phyloP scores from a whole-genome alignment of 1,284 basidiomycete genomes.

The Boletellus dicymbophilus region DNA sequence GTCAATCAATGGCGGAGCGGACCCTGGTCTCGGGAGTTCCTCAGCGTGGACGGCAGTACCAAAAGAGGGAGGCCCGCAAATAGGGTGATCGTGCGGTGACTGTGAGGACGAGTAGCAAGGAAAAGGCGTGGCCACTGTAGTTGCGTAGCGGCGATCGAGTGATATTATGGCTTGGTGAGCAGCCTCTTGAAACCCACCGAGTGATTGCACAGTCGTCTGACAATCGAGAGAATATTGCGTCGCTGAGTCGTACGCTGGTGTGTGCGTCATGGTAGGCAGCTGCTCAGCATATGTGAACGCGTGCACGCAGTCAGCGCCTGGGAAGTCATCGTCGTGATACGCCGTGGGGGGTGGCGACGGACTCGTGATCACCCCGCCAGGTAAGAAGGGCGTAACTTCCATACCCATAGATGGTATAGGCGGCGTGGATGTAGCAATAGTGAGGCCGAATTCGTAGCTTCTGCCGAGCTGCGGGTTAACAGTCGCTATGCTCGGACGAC shows the following conservation, averaged over 20 bases:
- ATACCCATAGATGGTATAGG: conserved; percentile 16
- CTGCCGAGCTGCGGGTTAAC: conserved; percentile 15
- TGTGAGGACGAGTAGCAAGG: conserved; percentile 34
- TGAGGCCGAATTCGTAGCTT: conserved; percentile 7
- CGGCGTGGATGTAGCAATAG: conserved; percentile 14
- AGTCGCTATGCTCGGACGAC: conserved; percentile 16
- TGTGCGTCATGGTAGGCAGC: conserved; percentile 17
- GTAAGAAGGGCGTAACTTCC: conserved; percentile 17
- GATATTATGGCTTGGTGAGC: conserved; percentile 18
- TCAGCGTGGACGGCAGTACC: conserved; percentile 22
- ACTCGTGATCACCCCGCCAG: conserved; percentile 17
- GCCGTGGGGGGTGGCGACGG: conserved; percentile 24
- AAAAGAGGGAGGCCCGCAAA: conserved; percentile 25
- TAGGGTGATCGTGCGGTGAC: conserved; percentile 30
- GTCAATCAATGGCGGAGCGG: conserved; percentile 32
- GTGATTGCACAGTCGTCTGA: conserved; percentile 20
- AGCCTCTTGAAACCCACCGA: conserved; percentile 18
- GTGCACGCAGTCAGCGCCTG: conserved; percentile 15
- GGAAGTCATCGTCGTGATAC: conserved; percentile 28
- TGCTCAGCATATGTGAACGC: conserved; percentile 19
- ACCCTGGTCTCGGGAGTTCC: conserved; percentile 29
- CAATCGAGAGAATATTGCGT: conserved; percentile 20
- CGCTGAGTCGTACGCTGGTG: conserved; percentile 11
- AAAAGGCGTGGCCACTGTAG: conserved; percentile 31
- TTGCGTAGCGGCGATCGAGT: conserved; percentile 27